Percentiles rank a stretch among this genome's conserved stretches.
These are phyloP conservation scores for Vigna mungo DNA, from an alignment of 306 rosid genomes.

Conservation along the genomic window DNA sequence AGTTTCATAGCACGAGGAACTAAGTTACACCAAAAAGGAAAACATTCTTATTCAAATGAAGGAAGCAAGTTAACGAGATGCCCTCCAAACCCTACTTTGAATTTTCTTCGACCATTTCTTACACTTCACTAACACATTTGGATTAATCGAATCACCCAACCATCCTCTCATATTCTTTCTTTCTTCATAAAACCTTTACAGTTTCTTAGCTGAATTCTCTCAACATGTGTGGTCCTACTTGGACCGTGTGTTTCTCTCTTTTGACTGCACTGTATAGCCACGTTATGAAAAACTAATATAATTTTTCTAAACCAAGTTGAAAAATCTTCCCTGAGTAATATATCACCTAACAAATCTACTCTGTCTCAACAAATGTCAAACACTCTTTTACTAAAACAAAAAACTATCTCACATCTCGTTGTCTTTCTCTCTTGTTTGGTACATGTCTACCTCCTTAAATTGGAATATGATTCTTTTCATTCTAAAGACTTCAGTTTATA, in stretches of 20 bases:
- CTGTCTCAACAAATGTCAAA: neutral
- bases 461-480: too few relatives aligned
- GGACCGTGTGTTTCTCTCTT: neutral
- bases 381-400: neutral
- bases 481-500: too few relatives aligned
- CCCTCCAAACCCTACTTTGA: neutral
- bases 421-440: too few relatives aligned
- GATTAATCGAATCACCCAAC: neutral
- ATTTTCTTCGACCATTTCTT: neutral
- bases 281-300: neutral
- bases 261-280: neutral
- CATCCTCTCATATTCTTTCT: neutral
- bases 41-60: constrained; percentile 19
- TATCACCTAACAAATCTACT: too few relatives aligned
- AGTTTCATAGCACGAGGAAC: neutral
- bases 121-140: neutral
- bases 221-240: neutral
- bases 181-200: neutral
- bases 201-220: neutral
- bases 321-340: too few relatives aligned
- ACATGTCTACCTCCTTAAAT: too few relatives aligned
- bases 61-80: neutral
- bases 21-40: neutral
- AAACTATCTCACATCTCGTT: too few relatives aligned
- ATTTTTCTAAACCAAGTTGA: too few relatives aligned